Percentiles rank a stretch among this genome's conserved stretches.
phyloP scores from a whole-genome alignment of 2,329 filamentous ascomycete genomes.

The Penicillium aurantiogriseum region DNA sequence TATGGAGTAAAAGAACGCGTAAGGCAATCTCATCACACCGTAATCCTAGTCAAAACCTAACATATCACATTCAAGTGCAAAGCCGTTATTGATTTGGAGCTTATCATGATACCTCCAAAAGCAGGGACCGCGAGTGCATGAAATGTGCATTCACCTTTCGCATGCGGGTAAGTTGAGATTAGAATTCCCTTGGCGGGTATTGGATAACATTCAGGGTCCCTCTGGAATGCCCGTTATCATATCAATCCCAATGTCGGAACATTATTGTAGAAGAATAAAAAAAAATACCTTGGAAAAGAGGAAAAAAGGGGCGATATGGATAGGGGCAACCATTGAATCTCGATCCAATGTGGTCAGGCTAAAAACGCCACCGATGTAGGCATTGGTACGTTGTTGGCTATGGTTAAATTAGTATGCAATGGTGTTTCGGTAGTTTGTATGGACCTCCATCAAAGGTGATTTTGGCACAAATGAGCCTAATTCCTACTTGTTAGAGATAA shows the following conservation, averaged over 20 bases:
- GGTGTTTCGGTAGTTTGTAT: neutral
- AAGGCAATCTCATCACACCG: conserved; percentile 5
- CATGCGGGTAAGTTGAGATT: conserved; percentile 16
- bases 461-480: neutral
- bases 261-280: conserved; percentile 2
- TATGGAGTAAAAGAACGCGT: conserved; percentile 5
- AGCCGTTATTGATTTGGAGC: conserved; percentile 16
- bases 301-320: conserved; percentile 11
- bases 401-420: conserved; percentile 6
- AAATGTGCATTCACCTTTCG: conserved; percentile 2
- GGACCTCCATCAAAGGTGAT: neutral
- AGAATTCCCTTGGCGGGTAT: conserved; percentile 8
- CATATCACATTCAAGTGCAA: conserved; percentile 19
- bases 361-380: conserved; percentile 28
- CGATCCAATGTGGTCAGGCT: conserved; percentile 11
- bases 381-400: conserved; percentile 17
- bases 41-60: conserved; percentile 17
- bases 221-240: conserved; percentile 23
- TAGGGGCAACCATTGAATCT: conserved; percentile 11
- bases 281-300: neutral
- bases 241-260: conserved; percentile 13
- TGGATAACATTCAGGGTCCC: conserved; percentile 7
- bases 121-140: conserved; percentile 6
- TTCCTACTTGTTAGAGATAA: neutral
- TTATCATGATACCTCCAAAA: conserved; percentile 17